Evolutionary conservation across 805 yeast species (phyloP), one percentile per base, ranked within the genome.

Genomic region (Ogataea salicorniae): DNA sequence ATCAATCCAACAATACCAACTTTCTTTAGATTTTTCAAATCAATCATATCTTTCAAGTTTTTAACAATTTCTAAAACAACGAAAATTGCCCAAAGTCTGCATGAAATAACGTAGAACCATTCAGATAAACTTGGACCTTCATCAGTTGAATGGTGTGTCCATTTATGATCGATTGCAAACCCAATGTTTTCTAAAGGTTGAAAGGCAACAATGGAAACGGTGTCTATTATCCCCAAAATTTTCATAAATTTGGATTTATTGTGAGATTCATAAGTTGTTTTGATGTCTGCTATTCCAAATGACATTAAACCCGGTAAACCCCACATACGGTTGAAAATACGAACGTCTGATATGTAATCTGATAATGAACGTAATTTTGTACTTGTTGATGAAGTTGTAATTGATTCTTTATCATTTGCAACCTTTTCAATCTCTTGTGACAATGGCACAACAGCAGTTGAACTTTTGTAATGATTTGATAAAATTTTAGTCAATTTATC

Each of bases 311-410:
- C 58, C 14, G 70, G 67, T 18, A 64, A 42, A 6, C 64, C 68
- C 64, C 70, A 68, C 59, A 67, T 59, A 41, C 72, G 53, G 44
- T 64, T 61, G 52, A 68, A 68, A 20, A 67, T 66, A 34, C 72
- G 57, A 5, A 68, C 50, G 46, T 66, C 71, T 14, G 70, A 58
- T 3, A 68, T 42, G 42, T 68, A 68, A 4, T 56, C 51, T 2
- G 71, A 67, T 20, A 68, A 26, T 5, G 45, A 41, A 34, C 54
- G 50, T 29, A 63, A 40, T 38, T 59, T 64, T 9, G 48, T 39
- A 4, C 63, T 51, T 11, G 36, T 18, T 14, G 29, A 29, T 31
- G 29, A 40, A 6, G 18, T 26, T 5, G 16, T 1, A 6, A 39
- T 6, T 5, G 7, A 5, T 20, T 37, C 36, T 8, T 33, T 18